These are phyloP conservation scores for Grigorovia transvaalensis DNA, from an alignment of 805 yeast species.

Conservation along the genomic window DNA sequence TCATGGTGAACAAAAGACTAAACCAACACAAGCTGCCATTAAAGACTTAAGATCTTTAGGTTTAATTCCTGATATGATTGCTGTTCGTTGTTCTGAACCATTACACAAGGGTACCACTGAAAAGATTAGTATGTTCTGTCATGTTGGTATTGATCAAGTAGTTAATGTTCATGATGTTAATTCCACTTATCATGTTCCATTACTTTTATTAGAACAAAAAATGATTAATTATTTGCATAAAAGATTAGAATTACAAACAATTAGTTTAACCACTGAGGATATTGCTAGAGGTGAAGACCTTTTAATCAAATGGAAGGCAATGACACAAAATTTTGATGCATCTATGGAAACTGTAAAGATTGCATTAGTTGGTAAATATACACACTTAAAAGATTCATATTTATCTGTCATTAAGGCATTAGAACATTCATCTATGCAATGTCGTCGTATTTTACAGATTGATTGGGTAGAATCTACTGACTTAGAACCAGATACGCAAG, in stretches of 20 bases:
- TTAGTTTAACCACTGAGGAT: conserved; percentile 41
- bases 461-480: conserved; percentile 95
- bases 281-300: conserved; percentile 55
- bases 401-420: conserved; percentile 89
- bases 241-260: conserved; percentile 51
- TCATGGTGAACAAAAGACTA: conserved; percentile 97
- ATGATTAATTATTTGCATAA: conserved; percentile 61
- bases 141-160: conserved; percentile 97
- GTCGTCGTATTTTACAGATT: conserved; percentile 73
- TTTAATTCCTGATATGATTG: conserved; percentile 91
- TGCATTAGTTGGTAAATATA: conserved; percentile 96
- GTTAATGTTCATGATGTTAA: conserved; percentile 93
- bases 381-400: conserved; percentile 89
- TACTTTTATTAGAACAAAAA: conserved; percentile 77
- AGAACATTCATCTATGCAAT: conserved; percentile 90
- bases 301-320: conserved; percentile 65
- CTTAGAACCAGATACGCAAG: conserved; percentile 65
- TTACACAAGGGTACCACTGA: conserved; percentile 79
- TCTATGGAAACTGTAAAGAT: conserved; percentile 81
- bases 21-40: conserved; percentile 98
- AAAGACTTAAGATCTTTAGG: conserved; percentile 94
- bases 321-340: conserved; percentile 73
- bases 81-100: conserved; percentile 86
- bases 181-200: conserved; percentile 95
- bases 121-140: conserved; percentile 97